Evolutionary conservation across 208 protist species (phyloP), one percentile per base, ranked within the genome.

Genomic region (Trypanosomatidae sp.): DNA sequence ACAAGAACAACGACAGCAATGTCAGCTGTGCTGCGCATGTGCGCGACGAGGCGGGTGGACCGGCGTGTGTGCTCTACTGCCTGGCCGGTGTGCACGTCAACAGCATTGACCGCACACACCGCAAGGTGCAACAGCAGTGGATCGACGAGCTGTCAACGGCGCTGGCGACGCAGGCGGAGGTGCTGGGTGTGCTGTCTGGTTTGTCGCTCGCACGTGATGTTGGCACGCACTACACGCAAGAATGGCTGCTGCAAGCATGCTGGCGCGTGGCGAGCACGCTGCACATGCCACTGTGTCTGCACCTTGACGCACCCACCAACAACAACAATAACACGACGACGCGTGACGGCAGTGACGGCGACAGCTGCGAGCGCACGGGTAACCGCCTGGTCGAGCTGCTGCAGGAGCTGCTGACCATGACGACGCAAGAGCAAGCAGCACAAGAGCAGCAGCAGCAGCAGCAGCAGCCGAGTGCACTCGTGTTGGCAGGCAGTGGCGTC

Each of bases 211-310:
- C 48, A 11, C 77, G 78, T 27, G 71, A 80, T 26, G 46, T 33
- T 45, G 66, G 61, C 37, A 86, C 77, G 11, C 75, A 86, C 56
- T 85, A 79, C 54, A 61, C 71, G 2, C 83, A 92, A 64, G 83
- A 92, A 45, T 61, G 52, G 24, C 43, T 83, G 6, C 30, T 87
- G 24, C 28, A 47, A 19, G 53, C 70, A 40, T 67, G 66, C 24
- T 88, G 62, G 60, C 32, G 53, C 1, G 47, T 72, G 2, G 78
- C 77, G 7, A 72, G 55, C 6, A 46, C 49, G 11, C 60, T 71
- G 32, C 54, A 50, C 13, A 45, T 84, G 6, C 76, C 78, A 23
- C 56, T 86, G 21, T 60, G 86, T 5, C 48, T 88, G 37, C 73
- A 83, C 46, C 49, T 88, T 32, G 58, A 66, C 40, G n/a, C n/a